Base-by-base conservation (phyloP, 257 asterid species). In the Solanum appendiculatum region DNA sequence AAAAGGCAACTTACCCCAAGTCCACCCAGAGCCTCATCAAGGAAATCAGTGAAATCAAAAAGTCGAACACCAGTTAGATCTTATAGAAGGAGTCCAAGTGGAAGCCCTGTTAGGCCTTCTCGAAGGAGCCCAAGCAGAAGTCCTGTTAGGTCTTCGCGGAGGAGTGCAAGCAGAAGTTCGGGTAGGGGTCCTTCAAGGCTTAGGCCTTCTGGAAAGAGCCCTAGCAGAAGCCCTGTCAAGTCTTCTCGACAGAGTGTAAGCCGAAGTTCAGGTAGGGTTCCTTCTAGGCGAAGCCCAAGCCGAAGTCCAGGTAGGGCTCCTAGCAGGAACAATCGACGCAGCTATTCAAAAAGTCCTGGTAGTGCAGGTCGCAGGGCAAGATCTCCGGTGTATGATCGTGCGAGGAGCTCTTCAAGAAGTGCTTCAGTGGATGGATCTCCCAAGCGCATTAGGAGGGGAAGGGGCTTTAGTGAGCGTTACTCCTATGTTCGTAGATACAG, bases 401-500 rank as follows among this genome's bases (percentile, higher is more conserved):
- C 94, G 63, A 92, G 96, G 89, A 96, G 98, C 90, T 94, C 95
- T 16, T 97, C 99, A 72, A 97, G 98, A 88, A 97, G 99, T 86
- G 95, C 93, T 88, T 94, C 98, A 1, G 93, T 51, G 21, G 98
- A 93, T 88, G 99, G 96, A 83, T 96, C 99, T 36, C 95, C 99
- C 68, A 94, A 93, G 91, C 97, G 98, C 88, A 90, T 96, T 68
- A 92, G 99, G 88, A 93, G 98, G 91, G 99, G 99, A 31, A 92
- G 99, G 90, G 99, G 99, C n/a, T 97, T 97, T 72, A 97, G 99
- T 88, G 99, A 97, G 68, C 93, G 96, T 15, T 97, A 88, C 91
- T 92, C 99, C 7, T 97, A 88, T 73, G 99, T 93, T 2, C 92
- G 98, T 29, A 94, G 97, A 70, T 97, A 94, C 88, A 88, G 98